phyloP scores from a whole-genome alignment of 148 eudicot species.

The Dianthus caryophyllus region DNA sequence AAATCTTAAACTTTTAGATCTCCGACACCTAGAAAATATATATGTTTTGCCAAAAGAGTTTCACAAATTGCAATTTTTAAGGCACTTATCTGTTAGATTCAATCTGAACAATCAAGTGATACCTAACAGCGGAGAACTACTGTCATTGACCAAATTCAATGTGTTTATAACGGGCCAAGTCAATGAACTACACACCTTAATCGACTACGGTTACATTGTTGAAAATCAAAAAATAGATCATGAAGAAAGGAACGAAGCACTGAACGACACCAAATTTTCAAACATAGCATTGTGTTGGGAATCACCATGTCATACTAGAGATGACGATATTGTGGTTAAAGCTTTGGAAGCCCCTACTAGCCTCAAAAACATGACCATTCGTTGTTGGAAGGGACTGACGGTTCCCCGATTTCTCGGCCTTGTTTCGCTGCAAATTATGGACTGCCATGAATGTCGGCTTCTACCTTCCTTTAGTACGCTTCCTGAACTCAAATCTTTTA shows the following conservation, averaged over 20 bases:
- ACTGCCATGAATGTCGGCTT: not conserved
- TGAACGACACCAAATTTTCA: not conserved
- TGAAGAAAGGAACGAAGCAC: not conserved
- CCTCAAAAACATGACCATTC: not conserved
- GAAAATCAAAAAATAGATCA: not conserved
- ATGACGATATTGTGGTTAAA: too few relatives aligned
- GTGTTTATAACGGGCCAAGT: constrained; percentile 3
- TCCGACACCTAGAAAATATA: not conserved
- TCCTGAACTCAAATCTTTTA: constrained; percentile 7
- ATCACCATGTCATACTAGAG: not conserved
- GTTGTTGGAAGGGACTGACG: not conserved
- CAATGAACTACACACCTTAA: not conserved
- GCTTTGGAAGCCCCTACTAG: constrained; percentile 4
- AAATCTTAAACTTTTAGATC: constrained; percentile 10
- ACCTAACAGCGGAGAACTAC: not conserved
- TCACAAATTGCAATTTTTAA: not conserved
- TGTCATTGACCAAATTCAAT: not conserved
- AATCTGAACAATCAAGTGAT: not conserved
- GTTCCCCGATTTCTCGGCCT: not conserved
- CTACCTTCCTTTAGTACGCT: not conserved
- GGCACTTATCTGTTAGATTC: constrained; percentile 8
- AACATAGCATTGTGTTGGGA: not conserved
- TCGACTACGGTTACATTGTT: not conserved
- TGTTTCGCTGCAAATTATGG: not conserved
- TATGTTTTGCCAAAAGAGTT: not conserved